phyloP scores from a whole-genome alignment of 2,329 filamentous ascomycete species.

The Acrocalymma vagum region DNA sequence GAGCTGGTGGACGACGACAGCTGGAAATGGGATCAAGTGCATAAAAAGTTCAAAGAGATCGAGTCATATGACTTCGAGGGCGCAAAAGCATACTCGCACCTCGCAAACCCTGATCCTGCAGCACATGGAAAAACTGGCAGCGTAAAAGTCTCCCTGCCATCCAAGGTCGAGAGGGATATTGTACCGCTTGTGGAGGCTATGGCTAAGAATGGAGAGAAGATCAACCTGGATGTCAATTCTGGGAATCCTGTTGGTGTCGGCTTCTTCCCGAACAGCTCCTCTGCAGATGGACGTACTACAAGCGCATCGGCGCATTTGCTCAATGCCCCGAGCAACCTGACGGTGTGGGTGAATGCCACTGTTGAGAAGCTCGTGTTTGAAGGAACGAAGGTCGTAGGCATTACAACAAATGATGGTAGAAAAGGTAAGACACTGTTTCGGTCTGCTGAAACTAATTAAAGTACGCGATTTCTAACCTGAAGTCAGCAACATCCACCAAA shows the following conservation, averaged over 20 bases:
- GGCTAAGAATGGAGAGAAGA: conserved; percentile 61
- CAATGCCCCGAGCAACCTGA: conserved; percentile 60
- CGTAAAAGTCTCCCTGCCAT: conserved; percentile 50
- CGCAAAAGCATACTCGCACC: conserved; percentile 50
- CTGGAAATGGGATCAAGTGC: conserved; percentile 64
- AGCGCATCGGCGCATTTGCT: conserved; percentile 47
- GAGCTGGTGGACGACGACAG: conserved; percentile 62
- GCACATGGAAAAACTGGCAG: conserved; percentile 57
- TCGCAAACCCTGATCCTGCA: conserved; percentile 53
- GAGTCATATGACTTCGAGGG: conserved; percentile 60
- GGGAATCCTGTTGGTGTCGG: conserved; percentile 39
- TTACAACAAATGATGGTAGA: conserved; percentile 36
- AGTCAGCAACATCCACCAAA: conserved; percentile 33
- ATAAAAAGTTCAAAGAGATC: conserved; percentile 60
- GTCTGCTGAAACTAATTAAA: no score
- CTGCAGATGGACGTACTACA: conserved; percentile 39
- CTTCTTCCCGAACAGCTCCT: conserved; percentile 48
- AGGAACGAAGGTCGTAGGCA: conserved; percentile 36
- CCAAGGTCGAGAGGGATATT: conserved; percentile 66
- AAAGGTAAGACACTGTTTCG: conserved; percentile 43
- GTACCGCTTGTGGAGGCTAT: conserved; percentile 63
- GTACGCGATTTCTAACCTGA: no score
- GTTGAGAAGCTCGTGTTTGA: conserved; percentile 48
- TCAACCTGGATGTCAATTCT: conserved; percentile 63
- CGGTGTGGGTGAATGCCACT: conserved; percentile 58